Evolutionary conservation across 164 flowering plant genomes (phyloP).

Genomic region (Echeveria elegans): DNA sequence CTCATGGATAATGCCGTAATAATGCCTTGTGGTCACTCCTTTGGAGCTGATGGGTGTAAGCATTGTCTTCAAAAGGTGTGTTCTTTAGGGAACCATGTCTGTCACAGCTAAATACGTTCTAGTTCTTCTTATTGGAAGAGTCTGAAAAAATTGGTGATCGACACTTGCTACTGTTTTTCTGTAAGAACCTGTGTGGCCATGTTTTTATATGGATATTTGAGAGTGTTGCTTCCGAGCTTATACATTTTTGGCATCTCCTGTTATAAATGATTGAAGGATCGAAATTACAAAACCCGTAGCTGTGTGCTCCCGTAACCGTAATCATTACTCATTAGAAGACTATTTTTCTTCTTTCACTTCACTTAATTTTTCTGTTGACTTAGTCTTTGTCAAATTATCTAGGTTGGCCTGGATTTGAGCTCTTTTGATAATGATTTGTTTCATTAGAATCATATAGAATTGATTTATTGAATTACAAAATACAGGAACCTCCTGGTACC

Average conservation of each 20-base stretch:
- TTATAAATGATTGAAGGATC: background rate
- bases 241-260: background rate
- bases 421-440: background rate
- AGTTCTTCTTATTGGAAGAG: background rate
- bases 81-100: conserved; percentile 6
- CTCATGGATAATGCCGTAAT: conserved; percentile 99
- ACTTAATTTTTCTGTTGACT: no score
- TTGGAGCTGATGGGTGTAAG: conserved; percentile 74
- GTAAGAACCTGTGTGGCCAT: background rate
- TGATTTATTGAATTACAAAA: background rate
- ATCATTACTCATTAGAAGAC: background rate
- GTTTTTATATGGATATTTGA: background rate
- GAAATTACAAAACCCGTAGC: background rate
- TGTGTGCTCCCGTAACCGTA: background rate
- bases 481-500: background rate
- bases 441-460: background rate
- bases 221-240: background rate
- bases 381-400: no score
- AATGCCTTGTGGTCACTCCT: conserved; percentile 94
- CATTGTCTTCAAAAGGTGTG: conserved; percentile 58
- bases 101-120: no score
- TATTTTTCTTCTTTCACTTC: background rate
- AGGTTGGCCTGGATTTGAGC: background rate
- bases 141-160: background rate
- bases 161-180: background rate